A percentile compares a stretch with the other conserved stretches of the same genome.
These are phyloP conservation scores for Pseudotsuga menziesii DNA, from an alignment of 75 land plant genomes.

Conservation along the genomic window DNA sequence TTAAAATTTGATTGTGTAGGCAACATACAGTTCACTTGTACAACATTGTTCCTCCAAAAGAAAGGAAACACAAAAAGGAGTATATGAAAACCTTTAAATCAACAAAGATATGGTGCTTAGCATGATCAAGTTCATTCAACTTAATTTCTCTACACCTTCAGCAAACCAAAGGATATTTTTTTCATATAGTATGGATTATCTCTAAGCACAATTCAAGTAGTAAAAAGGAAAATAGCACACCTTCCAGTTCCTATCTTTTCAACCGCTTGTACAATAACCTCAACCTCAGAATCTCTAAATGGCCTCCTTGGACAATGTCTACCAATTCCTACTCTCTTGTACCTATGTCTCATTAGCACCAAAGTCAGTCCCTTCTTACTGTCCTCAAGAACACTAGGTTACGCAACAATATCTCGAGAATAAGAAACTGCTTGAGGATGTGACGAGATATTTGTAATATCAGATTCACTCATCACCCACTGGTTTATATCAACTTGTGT, in stretches of 20 bases:
- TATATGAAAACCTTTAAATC: neutral
- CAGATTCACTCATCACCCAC: constrained; percentile 27
- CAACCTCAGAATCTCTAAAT: constrained; percentile 90
- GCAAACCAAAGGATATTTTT: too few relatives aligned
- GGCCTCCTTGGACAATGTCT: constrained; percentile 84
- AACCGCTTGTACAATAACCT: constrained; percentile 86
- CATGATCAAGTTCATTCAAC: constrained; percentile 32
- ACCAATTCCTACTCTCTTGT: constrained; percentile 39
- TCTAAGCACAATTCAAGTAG: neutral
- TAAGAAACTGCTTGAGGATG: neutral
- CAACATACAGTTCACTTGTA: neutral
- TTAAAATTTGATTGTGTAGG: neutral
- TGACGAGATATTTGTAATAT: constrained; percentile 4
- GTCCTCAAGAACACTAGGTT: constrained; percentile 12
- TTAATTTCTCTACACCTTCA: constrained; percentile 40
- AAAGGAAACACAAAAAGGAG: neutral
- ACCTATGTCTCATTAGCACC: constrained; percentile 46
- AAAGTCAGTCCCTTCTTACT: constrained; percentile 49
- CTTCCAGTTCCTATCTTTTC: constrained; percentile 97
- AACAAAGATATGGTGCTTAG: constrained; percentile 6
- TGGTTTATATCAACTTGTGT: constrained; percentile 31
- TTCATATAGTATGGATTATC: neutral
- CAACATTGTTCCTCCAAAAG: neutral
- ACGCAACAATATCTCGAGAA: neutral
- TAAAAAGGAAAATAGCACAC: constrained; percentile 22